Percentiles rank a stretch among this genome's conserved stretches.
Evolutionary conservation across 202 grass and related monocot species (phyloP).

Genomic region (Hordeum pubiflorum): DNA sequence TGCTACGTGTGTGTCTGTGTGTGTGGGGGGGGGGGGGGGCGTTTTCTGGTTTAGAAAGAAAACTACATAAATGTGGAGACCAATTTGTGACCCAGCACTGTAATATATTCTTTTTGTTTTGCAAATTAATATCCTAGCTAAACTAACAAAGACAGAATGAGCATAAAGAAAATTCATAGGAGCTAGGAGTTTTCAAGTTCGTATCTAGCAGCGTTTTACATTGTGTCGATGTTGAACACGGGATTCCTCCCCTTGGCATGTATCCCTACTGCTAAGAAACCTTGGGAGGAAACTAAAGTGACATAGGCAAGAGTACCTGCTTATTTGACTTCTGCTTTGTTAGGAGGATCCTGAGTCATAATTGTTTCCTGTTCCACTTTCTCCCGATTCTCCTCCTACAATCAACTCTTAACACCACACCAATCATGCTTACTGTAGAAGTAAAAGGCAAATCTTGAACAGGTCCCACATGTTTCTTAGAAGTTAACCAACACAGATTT

Average conservation of each 20-base stretch:
- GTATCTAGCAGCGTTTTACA: background rate
- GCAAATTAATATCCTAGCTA: background rate
- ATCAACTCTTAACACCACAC: background rate
- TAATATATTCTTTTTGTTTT: background rate
- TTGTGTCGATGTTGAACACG: background rate
- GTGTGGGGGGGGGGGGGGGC: background rate
- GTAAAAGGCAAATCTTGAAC: conserved; percentile 2
- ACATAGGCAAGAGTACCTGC: conserved; percentile 20
- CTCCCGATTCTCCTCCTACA: background rate
- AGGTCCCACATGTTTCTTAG: conserved; percentile 20
- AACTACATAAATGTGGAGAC: background rate
- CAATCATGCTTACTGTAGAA: conserved; percentile 11
- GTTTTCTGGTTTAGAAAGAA: background rate
- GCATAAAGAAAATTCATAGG: background rate
- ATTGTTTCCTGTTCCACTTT: background rate
- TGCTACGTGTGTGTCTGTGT: background rate
- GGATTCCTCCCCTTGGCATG: background rate
- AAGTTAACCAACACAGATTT: conserved; percentile 24
- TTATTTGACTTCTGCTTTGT: conserved; percentile 28
- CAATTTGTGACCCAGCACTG: background rate
- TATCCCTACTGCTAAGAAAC: background rate
- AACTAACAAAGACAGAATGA: background rate
- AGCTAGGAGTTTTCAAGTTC: background rate
- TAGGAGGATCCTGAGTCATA: background rate
- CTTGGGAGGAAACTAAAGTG: conserved; percentile 6